Conservation (phyloP, 306 rosid genomes). For the Psophocarpus tetragonolobus region DNA sequence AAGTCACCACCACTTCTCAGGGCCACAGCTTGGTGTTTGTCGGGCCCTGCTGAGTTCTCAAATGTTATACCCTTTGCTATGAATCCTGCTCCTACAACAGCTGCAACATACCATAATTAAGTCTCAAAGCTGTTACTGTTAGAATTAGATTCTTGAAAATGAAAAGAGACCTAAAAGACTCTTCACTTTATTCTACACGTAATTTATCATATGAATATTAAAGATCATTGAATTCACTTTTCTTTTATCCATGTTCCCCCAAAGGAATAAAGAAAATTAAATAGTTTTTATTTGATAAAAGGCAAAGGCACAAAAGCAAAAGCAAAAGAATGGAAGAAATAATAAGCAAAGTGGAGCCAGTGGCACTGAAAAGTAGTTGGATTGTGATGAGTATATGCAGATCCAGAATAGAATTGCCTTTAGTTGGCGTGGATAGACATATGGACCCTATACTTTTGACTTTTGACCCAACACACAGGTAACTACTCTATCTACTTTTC, state of each 20-base stretch:
- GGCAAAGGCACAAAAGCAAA: neutral
- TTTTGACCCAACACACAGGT: slow-evolving; percentile 14
- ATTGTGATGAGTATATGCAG: neutral
- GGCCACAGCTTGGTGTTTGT: slow-evolving; percentile 92
- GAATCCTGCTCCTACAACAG: slow-evolving; percentile 75
- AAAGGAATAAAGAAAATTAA: neutral
- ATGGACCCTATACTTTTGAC: slow-evolving; percentile 27
- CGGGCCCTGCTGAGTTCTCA: slow-evolving; percentile 83
- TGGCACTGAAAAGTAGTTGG: slow-evolving; percentile 29
- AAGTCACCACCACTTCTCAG: slow-evolving; percentile 65
- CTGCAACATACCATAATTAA: slow-evolving; percentile 37
- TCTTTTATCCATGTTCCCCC: neutral
- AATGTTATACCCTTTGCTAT: slow-evolving; percentile 76
- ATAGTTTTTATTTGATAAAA: neutral
- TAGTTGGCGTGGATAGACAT: slow-evolving; percentile 22
- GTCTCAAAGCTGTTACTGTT: neutral
- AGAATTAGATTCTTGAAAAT: neutral
- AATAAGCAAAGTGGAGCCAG: slow-evolving; percentile 18
- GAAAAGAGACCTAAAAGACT: neutral
- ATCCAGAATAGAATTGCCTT: neutral
- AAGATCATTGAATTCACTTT: neutral
- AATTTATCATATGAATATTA: neutral
- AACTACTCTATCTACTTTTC: slow-evolving; percentile 19
- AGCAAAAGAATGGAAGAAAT: neutral
- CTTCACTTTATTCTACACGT: neutral